Conservation (phyloP, 208 protist genomes). For the Trypanosoma platydactyli region DNA sequence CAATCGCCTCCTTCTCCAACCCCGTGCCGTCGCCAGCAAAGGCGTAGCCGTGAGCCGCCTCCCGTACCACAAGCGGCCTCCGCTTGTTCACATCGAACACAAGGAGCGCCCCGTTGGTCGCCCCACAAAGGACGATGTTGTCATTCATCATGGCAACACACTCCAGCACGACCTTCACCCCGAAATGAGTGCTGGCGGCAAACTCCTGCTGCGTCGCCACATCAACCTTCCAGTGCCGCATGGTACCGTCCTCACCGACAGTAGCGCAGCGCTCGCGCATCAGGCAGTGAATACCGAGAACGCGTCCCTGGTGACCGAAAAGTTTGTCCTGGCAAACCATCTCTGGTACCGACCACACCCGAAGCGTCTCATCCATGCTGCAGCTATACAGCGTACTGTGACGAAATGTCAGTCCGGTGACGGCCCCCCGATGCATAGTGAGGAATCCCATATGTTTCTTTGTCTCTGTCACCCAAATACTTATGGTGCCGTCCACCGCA, state of each 20-base stretch:
- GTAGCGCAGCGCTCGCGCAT: constrained; percentile 72
- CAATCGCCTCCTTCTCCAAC: constrained; percentile 65
- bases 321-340: constrained; percentile 86
- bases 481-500: constrained; percentile 74
- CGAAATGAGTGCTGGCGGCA: constrained; percentile 22
- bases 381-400: constrained; percentile 69
- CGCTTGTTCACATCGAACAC: constrained; percentile 84
- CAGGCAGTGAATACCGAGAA: constrained; percentile 61
- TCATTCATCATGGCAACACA: constrained; percentile 86
- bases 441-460: constrained; percentile 71
- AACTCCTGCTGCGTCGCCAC: constrained; percentile 80
- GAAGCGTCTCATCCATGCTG: constrained; percentile 79
- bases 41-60: constrained; percentile 75
- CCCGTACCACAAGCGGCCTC: constrained; percentile 59
- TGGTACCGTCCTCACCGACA: constrained; percentile 83
- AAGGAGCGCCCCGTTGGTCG: constrained; percentile 74
- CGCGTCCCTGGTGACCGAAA: constrained; percentile 79
- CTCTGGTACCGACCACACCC: constrained; percentile 85
- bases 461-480: constrained; percentile 76
- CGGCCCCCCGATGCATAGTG: constrained; percentile 76
- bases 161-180: constrained; percentile 55
- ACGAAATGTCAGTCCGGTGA: constrained; percentile 88
- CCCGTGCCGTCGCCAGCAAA: constrained; percentile 85
- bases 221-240: constrained; percentile 90
- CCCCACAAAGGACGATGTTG: constrained; percentile 60